Base-by-base conservation (phyloP, 306 rosid species). In the Hippophae gyantsensis region DNA sequence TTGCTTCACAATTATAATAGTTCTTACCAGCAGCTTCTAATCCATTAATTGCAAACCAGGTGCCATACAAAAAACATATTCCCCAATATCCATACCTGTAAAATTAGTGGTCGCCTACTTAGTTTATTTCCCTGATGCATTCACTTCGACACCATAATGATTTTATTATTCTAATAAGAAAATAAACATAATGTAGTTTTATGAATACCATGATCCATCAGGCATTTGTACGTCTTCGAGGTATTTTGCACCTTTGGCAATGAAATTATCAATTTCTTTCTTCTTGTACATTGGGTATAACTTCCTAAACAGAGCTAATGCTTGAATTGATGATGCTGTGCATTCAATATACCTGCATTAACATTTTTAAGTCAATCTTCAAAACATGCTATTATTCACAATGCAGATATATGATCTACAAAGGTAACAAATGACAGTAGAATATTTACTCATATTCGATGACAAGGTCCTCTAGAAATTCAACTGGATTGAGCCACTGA, bases 401-500 rank as follows among this genome's bases (percentile, higher is more conserved):
- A 32, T 4, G 38, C 38, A 32, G 38, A 32, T 2, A 32, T 32
- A 32, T 32, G 38, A 32, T 32, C 38, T 32, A 32, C 38, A 32
- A 18, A 18, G 23, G 23, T 18, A 18, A 12, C 10, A 0, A 13
- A n/a, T 48, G 13, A 1, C 6, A 13, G 52, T 48, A 48, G 23
- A 48, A 49, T 9, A 10, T 40, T 51, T 70, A 75, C 80, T 76
- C 73, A 8, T 76, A 58, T 66, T 76, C 80, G 7, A 76, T 76
- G 55, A 76, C 51, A 1, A 62, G 18, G 9, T 62, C 67, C 57
- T 66, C 80, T 0, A 76, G 41, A 52, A 76, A 76, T 56, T 76
- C 76, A 18, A 76, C 70, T 11, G 80, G 80, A 54, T 76, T 76
- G 27, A 76, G 50, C 80, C 76, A 70, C 80, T 76, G 38, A 18